Evolutionary conservation across 164 flowering plant species (phyloP).

Genomic region (Kingdonia uniflora): DNA sequence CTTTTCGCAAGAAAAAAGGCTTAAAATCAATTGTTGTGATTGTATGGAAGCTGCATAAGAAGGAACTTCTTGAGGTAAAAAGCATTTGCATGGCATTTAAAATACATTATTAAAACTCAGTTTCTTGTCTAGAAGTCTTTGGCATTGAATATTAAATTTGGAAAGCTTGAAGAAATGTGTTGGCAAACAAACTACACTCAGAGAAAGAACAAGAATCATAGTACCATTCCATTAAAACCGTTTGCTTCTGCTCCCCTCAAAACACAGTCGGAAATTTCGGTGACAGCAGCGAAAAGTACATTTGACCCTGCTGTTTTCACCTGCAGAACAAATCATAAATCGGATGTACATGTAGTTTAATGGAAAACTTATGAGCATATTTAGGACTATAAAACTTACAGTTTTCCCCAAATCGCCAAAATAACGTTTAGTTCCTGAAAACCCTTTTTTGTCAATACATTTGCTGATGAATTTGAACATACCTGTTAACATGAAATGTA

Average conservation of each 20-base stretch:
- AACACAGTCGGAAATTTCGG: conserved; percentile 87
- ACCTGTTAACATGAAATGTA: conserved; percentile 31
- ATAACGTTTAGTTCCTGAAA: conserved; percentile 89
- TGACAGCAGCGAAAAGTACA: conserved; percentile 73
- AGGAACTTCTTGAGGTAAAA: no score
- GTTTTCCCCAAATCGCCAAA: conserved; percentile 90
- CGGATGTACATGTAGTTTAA: no score
- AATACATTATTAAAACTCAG: no score
- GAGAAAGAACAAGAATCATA: not conserved
- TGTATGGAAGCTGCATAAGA: no score
- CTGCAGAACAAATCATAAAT: conserved; percentile 30
- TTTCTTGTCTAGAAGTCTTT: no score
- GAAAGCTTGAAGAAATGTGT: not conserved
- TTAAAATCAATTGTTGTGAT: no score
- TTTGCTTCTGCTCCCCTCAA: conserved; percentile 86
- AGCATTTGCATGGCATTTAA: no score
- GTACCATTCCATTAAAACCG: conserved; percentile 91
- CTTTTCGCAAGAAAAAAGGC: no score
- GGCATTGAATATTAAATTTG: no score
- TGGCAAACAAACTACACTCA: not conserved
- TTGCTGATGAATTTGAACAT: conserved; percentile 78
- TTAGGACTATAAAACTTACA: conserved; percentile 31
- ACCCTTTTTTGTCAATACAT: conserved; percentile 63
- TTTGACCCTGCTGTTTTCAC: conserved; percentile 85
- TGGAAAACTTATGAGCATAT: not conserved